phyloP scores from a whole-genome alignment of 1,284 basidiomycete genomes.

The Rhodotorula sp. region DNA sequence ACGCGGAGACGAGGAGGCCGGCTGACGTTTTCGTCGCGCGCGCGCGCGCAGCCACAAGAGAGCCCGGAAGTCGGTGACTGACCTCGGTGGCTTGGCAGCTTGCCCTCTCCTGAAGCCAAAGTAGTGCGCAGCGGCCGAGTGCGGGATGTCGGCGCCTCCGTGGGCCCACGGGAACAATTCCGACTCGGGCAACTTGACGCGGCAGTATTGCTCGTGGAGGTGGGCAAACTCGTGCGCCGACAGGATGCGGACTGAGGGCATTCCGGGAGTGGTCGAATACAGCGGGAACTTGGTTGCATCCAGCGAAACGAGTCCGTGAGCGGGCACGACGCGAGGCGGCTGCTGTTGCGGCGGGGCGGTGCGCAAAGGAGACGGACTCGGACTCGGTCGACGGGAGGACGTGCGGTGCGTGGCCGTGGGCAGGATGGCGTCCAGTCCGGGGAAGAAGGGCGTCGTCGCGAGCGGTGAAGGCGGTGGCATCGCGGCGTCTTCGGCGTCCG shows the following conservation, averaged over 20 bases:
- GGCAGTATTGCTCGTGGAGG: slow-evolving; percentile 63
- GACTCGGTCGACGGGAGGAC: not conserved
- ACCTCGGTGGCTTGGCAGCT: slow-evolving; percentile 41
- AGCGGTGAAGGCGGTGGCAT: slow-evolving; percentile 1
- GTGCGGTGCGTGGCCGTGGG: not conserved
- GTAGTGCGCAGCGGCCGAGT: slow-evolving; percentile 71
- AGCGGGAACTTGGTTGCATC: slow-evolving; percentile 20
- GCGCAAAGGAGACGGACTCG: not conserved
- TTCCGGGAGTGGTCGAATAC: slow-evolving; percentile 10
- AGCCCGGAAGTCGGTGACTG: slow-evolving; percentile 24
- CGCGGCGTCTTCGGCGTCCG: not conserved
- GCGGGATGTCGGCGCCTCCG: slow-evolving; percentile 71
- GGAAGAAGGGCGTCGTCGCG: slow-evolving; percentile 11
- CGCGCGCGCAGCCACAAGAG: not conserved
- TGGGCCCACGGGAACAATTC: slow-evolving; percentile 79
- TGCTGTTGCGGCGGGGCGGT: not conserved
- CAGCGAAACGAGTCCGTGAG: slow-evolving; percentile 9
- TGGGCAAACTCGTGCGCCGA: slow-evolving; percentile 59
- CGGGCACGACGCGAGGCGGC: not conserved
- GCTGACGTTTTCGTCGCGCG: not conserved
- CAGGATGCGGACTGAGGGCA: slow-evolving; percentile 55
- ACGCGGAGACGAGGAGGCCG: not conserved
- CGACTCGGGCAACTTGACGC: slow-evolving; percentile 68
- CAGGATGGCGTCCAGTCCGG: slow-evolving; percentile 1
- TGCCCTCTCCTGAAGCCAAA: slow-evolving; percentile 56